Percentiles rank a stretch among this genome's conserved stretches.
phyloP scores from a whole-genome alignment of 2,329 filamentous ascomycete species.

The Corinectria fuckeliana region DNA sequence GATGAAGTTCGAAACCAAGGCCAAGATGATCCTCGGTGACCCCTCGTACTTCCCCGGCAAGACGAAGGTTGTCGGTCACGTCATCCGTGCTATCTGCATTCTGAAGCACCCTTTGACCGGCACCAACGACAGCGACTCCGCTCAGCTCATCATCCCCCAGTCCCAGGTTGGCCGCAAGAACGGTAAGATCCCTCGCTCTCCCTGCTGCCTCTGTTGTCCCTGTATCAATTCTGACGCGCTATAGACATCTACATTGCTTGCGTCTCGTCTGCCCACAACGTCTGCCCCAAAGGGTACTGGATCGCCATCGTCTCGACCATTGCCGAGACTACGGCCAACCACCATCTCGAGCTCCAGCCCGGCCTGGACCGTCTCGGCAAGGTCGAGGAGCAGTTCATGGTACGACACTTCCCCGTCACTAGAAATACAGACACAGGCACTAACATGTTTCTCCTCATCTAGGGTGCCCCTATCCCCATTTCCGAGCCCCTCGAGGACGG shows the following conservation, averaged over 20 bases:
- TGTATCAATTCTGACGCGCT: constrained; percentile 12
- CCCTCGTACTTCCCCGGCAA: constrained; percentile 96
- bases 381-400: constrained; percentile 98
- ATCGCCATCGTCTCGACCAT: constrained; percentile 98
- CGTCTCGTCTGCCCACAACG: constrained; percentile 94
- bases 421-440: not conserved
- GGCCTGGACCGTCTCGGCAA: constrained; percentile 90
- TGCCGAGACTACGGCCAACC: constrained; percentile 88
- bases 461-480: constrained; percentile 85
- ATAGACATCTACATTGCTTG: constrained; percentile 95
- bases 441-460: constrained; percentile 5
- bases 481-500: constrained; percentile 90
- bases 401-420: constrained; percentile 46
- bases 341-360: constrained; percentile 92
- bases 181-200: constrained; percentile 61
- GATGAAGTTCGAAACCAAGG: constrained; percentile 96
- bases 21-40: constrained; percentile 94
- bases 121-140: constrained; percentile 87
- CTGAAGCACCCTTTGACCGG: constrained; percentile 92
- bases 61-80: constrained; percentile 84
- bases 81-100: constrained; percentile 96
- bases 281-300: constrained; percentile 99
- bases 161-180: constrained; percentile 97
- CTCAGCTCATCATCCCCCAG: constrained; percentile 96
- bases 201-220: not conserved